These are phyloP conservation scores for Neurospora tetrasperma DNA, from an alignment of 495 filamentous ascomycete genomes.

Conservation along the genomic window DNA sequence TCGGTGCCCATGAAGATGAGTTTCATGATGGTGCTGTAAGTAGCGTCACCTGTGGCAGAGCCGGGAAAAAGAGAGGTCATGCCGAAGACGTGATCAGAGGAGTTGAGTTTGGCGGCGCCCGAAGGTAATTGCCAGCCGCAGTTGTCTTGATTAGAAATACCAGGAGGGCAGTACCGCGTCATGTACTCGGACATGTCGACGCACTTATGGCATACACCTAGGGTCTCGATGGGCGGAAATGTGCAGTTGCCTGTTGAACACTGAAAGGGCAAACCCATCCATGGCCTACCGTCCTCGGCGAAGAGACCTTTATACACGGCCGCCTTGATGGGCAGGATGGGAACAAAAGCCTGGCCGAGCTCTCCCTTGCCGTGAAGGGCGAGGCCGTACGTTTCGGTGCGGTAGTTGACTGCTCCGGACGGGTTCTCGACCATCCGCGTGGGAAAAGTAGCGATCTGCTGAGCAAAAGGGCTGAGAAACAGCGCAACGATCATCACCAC, in stretches of 20 bases:
- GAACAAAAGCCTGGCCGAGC: constrained; percentile 14
- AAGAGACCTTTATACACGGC: constrained; percentile 26
- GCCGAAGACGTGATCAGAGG: constrained; percentile 14
- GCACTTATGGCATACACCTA: constrained; percentile 21
- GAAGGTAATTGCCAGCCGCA: constrained; percentile 19
- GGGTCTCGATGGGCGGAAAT: constrained; percentile 18
- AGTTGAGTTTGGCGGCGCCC: constrained; percentile 10
- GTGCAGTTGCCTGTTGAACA: constrained; percentile 23
- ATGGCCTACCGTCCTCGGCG: constrained; percentile 18
- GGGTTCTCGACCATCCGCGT: constrained; percentile 1
- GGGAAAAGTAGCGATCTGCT: constrained; percentile 16
- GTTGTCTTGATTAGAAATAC: neutral
- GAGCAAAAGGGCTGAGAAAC: constrained; percentile 17
- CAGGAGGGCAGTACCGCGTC: constrained; percentile 10
- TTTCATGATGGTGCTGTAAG: constrained; percentile 20
- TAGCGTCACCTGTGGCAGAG: constrained; percentile 3
- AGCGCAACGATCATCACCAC: constrained; percentile 31
- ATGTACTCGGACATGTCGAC: constrained; percentile 19
- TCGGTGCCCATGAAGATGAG: constrained; percentile 21
- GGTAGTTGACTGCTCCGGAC: constrained; percentile 6
- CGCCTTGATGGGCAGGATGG: constrained; percentile 23
- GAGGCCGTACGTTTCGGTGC: constrained; percentile 1
- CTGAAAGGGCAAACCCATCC: constrained; percentile 10
- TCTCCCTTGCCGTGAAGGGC: neutral
- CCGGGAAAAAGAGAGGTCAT: constrained; percentile 19